Evolutionary conservation across 306 rosid genomes (phyloP).

Genomic region (Cucumis cinereus): DNA sequence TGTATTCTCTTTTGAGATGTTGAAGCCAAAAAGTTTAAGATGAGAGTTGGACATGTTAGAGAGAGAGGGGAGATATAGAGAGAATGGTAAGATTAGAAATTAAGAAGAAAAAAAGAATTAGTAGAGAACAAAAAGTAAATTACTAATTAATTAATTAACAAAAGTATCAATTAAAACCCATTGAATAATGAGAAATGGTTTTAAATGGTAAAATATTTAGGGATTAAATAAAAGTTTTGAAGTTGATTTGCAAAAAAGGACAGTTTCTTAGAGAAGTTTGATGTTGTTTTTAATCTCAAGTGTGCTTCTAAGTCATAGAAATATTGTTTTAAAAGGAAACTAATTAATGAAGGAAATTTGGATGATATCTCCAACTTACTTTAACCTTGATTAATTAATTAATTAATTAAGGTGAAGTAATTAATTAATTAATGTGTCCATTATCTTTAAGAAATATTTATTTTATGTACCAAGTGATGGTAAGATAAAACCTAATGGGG

Average conservation of each 20-base stretch:
- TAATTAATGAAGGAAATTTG: background rate
- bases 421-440: background rate
- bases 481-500: background rate
- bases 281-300: background rate
- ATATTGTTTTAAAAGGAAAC: background rate
- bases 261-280: background rate
- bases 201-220: too few species aligned
- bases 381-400: too few species aligned
- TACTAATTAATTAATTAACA: background rate
- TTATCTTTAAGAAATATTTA: background rate
- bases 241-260: background rate
- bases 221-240: too few species aligned
- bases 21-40: conserved; percentile 43
- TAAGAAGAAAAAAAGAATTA: background rate
- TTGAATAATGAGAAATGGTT: too few species aligned
- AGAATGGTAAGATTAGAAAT: background rate
- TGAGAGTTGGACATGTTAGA: background rate
- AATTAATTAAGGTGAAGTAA: too few species aligned
- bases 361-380: too few species aligned
- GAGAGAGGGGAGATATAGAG: background rate
- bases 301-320: background rate
- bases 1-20: conserved; percentile 18
- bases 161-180: too few species aligned
- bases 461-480: background rate
- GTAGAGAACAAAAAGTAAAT: background rate